Conservation (phyloP, 192 early-diverging fungal genomes). For the Entomortierella chlamydospora region DNA sequence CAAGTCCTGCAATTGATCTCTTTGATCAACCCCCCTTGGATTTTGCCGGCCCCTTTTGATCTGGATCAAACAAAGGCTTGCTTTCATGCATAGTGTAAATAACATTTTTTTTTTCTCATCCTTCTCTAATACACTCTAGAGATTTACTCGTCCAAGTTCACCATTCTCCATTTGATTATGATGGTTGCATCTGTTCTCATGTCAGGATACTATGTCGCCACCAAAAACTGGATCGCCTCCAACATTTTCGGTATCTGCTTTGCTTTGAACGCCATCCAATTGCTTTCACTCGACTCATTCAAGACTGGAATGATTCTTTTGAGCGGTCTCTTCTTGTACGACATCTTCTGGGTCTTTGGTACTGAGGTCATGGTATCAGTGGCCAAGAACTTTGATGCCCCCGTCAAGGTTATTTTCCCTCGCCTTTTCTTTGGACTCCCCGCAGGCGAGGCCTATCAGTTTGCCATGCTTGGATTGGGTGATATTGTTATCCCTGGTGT, state of each 20-base stretch:
- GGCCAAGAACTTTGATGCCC: conserved; percentile 95
- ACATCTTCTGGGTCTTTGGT: conserved; percentile 99
- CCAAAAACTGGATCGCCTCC: conserved; percentile 94
- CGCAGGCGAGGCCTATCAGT: conserved; percentile 59
- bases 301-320: conserved; percentile 96
- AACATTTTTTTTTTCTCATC: too few relatives aligned
- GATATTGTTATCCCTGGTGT: conserved; percentile 98
- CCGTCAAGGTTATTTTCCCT: conserved; percentile 95
- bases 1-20: not conserved
- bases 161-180: conserved; percentile 74
- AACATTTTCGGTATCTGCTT: conserved; percentile 92
- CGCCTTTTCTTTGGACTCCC: conserved; percentile 71
- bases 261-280: conserved; percentile 82
- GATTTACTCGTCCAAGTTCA: conserved; percentile 66
- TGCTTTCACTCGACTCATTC: conserved; percentile 95
- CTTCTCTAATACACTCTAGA: conserved; percentile 53
- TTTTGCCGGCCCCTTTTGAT: not conserved
- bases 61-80: too few relatives aligned
- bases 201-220: conserved; percentile 79
- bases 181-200: conserved; percentile 65
- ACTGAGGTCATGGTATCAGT: conserved; percentile 99
- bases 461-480: conserved; percentile 96
- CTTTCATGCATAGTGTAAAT: too few relatives aligned
- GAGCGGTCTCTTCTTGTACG: conserved; percentile 92
- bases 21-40: not conserved